A percentile compares a stretch with the other conserved stretches of the same genome.
Conservation (phyloP, 2,329 filamentous ascomycete genomes). For the Sporothrix globosa region DNA sequence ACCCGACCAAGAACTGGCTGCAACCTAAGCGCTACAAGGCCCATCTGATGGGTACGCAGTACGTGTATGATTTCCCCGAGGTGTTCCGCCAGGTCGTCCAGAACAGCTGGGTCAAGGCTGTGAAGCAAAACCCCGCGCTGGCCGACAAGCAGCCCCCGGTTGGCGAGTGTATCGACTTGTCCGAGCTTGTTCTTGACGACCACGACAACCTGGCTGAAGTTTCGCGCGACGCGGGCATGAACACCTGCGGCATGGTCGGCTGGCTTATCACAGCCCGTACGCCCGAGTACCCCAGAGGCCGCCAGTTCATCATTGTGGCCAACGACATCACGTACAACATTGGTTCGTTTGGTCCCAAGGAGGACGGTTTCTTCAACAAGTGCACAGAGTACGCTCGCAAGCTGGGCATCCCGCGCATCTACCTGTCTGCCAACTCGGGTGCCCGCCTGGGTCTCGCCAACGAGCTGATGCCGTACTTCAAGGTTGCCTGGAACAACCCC, state of each 20-base stretch:
- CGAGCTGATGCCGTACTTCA: conserved; percentile 96
- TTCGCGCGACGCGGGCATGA: conserved; percentile 90
- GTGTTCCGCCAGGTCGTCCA: conserved; percentile 97
- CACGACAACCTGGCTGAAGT: conserved; percentile 90
- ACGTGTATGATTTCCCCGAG: conserved; percentile 99
- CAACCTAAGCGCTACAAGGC: conserved; percentile 99
- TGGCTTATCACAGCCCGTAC: conserved; percentile 96
- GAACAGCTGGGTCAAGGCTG: conserved; percentile 83
- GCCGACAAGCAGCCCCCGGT: conserved; percentile 78
- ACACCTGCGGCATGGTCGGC: conserved; percentile 96
- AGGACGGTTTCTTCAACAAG: conserved; percentile 99
- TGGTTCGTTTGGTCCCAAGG: conserved; percentile 92
- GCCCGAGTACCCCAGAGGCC: conserved; percentile 89
- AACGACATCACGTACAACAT: conserved; percentile 99
- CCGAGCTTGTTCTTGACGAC: conserved; percentile 92
- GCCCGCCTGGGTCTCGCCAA: conserved; percentile 95
- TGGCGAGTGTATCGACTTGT: conserved; percentile 92
- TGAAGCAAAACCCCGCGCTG: conserved; percentile 72
- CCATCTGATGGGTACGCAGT: conserved; percentile 98
- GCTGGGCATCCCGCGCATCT: conserved; percentile 93
- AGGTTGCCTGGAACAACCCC: conserved; percentile 91
- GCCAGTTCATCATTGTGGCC: conserved; percentile 93
- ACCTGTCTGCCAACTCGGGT: conserved; percentile 98
- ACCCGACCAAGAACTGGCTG: conserved; percentile 97
- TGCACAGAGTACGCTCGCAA: conserved; percentile 92